Conservation (phyloP, 1,284 basidiomycete genomes). For the Bondarzewia mesenterica region DNA sequence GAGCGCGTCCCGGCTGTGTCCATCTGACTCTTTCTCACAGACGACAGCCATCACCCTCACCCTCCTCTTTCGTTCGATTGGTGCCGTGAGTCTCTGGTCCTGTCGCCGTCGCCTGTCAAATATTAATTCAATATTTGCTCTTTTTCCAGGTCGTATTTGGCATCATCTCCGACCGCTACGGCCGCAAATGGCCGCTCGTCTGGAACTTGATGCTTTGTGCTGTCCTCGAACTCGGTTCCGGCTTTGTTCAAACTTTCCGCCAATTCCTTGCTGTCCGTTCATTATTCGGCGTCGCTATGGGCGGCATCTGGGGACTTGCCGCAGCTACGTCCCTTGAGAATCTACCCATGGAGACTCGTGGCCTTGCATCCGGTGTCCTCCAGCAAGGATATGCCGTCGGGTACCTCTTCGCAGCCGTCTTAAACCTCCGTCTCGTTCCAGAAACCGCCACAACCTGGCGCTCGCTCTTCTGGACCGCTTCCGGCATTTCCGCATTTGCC, state of each 20-base stretch:
- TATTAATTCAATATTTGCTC: neutral
- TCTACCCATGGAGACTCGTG: conserved; percentile 81
- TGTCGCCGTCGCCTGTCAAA: neutral
- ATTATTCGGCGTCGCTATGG: conserved; percentile 86
- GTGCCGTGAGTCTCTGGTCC: conserved; percentile 47
- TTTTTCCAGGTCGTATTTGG: conserved; percentile 60
- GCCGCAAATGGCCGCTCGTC: conserved; percentile 90
- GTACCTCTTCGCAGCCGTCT: conserved; percentile 45
- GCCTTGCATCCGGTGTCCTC: conserved; percentile 77
- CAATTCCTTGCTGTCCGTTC: conserved; percentile 70
- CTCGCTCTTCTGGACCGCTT: conserved; percentile 57
- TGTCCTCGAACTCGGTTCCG: conserved; percentile 73
- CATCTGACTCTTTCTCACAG: conserved; percentile 23
- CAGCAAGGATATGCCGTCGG: conserved; percentile 63
- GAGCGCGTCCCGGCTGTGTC: too few species aligned
- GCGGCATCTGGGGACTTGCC: conserved; percentile 75
- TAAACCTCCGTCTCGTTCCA: conserved; percentile 73
- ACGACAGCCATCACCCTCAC: conserved; percentile 88
- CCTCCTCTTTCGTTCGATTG: conserved; percentile 81
- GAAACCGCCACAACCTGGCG: conserved; percentile 46
- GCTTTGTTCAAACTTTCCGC: conserved; percentile 61
- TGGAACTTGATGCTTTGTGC: conserved; percentile 66
- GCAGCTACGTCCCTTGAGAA: conserved; percentile 81
- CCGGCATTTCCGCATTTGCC: conserved; percentile 70
- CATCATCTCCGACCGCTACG: conserved; percentile 76